Evolutionary conservation across 768 basidiomycete species (phyloP).

Genomic region (Lentinula boryana): DNA sequence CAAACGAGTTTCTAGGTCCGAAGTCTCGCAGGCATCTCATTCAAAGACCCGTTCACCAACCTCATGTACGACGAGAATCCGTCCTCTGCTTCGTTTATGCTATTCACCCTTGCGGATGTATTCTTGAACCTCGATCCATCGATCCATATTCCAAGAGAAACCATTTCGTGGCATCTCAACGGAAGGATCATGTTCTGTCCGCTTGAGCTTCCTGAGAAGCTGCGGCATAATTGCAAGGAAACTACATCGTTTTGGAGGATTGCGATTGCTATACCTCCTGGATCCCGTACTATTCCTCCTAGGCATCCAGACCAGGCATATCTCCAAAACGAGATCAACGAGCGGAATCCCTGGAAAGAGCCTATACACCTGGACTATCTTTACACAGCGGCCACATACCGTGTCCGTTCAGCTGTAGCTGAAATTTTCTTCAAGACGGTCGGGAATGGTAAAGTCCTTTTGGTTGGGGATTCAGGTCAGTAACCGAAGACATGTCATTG

Average conservation of each 20-base stretch:
- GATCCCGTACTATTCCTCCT: neutral
- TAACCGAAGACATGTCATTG: neutral
- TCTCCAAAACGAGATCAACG: neutral
- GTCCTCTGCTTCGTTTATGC: neutral
- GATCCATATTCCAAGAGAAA: neutral
- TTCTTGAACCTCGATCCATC: neutral
- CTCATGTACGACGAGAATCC: neutral
- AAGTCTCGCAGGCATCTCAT: neutral
- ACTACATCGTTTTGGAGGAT: neutral
- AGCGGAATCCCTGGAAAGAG: neutral
- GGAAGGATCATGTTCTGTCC: neutral
- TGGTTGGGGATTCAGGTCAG: neutral
- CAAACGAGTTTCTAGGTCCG: neutral
- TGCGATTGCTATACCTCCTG: neutral
- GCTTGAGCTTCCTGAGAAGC: neutral
- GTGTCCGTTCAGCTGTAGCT: neutral
- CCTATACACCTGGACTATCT: neutral
- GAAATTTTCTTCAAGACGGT: neutral
- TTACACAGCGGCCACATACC: neutral
- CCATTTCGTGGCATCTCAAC: neutral
- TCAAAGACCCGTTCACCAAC: neutral
- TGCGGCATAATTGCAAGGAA: neutral
- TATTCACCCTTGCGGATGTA: neutral
- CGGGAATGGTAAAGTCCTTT: neutral
- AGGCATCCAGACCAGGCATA: neutral